Conservation (phyloP, 2,329 filamentous ascomycete genomes). For the Hypomyces perniciosus region DNA sequence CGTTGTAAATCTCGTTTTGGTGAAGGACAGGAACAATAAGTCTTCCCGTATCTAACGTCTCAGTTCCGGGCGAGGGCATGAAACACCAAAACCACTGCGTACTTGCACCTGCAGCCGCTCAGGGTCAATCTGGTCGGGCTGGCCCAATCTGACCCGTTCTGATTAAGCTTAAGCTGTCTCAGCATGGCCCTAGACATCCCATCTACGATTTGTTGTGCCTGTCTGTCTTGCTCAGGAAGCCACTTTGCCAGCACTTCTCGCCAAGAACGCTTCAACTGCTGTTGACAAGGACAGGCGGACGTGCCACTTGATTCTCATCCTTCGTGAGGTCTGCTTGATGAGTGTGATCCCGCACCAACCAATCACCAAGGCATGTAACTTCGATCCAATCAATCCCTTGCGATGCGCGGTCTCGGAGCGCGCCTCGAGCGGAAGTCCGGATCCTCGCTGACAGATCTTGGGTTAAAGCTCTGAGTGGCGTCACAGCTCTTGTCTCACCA, state of each 20-base stretch:
- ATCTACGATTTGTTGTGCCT: slow-evolving; percentile 1
- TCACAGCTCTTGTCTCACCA: slow-evolving; percentile 6
- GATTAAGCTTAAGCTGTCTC: slow-evolving; percentile 15
- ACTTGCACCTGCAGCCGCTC: background rate
- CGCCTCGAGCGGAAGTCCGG: background rate
- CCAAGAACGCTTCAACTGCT: too few relatives aligned
- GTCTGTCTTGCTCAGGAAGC: slow-evolving; percentile 1
- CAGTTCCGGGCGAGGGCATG: background rate
- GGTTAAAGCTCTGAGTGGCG: background rate
- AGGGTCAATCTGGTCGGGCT: background rate
- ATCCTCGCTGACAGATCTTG: background rate
- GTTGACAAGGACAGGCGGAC: too few relatives aligned
- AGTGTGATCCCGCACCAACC: background rate
- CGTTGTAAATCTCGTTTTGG: too few relatives aligned
- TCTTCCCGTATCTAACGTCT: background rate
- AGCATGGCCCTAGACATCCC: slow-evolving; percentile 1
- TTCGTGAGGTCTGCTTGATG: background rate
- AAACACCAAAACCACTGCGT: background rate
- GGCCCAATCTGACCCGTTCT: background rate
- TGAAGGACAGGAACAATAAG: too few relatives aligned
- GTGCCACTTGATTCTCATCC: too few relatives aligned
- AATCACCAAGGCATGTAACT: slow-evolving; percentile 1
- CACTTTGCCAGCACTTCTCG: background rate
- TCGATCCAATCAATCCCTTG: background rate
- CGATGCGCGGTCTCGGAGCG: slow-evolving; percentile 4